These are phyloP conservation scores for Wickerhamiella cacticola DNA, from an alignment of 805 yeast genomes.

Conservation along the genomic window DNA sequence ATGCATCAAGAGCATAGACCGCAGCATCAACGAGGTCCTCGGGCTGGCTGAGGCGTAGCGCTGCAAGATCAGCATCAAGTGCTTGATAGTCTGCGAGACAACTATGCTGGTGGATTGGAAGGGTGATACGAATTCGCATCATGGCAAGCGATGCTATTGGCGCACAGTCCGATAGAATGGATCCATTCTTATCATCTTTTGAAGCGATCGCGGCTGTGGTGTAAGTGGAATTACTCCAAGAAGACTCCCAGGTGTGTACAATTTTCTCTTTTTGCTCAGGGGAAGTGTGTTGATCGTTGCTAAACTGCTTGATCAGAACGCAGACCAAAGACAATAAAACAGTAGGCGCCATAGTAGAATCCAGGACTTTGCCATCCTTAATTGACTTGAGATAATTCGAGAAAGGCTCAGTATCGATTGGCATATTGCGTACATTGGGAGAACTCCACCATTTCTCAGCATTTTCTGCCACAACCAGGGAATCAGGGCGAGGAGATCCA, in stretches of 20 bases:
- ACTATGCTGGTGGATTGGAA: conserved; percentile 28
- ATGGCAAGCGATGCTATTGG: conserved; percentile 32
- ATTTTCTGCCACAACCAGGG: conserved; percentile 33
- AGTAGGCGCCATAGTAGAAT: conserved; percentile 17
- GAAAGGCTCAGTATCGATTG: conserved; percentile 14
- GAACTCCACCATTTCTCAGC: conserved; percentile 28
- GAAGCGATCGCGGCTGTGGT: conserved; percentile 20
- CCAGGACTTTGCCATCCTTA: conserved; percentile 15
- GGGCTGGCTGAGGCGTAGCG: conserved; percentile 18
- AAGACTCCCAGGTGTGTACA: conserved; percentile 30
- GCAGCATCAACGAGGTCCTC: conserved; percentile 30
- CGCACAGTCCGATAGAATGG: conserved; percentile 34
- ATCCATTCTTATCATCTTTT: conserved; percentile 32
- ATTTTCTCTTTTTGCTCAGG: not conserved
- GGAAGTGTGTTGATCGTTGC: not conserved
- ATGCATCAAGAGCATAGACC: conserved; percentile 30
- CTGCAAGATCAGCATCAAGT: conserved; percentile 27
- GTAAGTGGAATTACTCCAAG: conserved; percentile 33
- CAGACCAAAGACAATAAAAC: conserved; percentile 15
- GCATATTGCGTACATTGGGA: conserved; percentile 13
- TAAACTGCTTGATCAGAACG: conserved; percentile 8
- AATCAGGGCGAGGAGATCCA: conserved; percentile 49
- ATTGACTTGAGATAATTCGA: conserved; percentile 11
- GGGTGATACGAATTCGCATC: conserved; percentile 29
- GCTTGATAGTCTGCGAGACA: conserved; percentile 33